Evolutionary conservation across 176 grass and related monocot genomes (phyloP), one percentile per base, ranked within the genome.

Genomic region (Raddia guianensis): DNA sequence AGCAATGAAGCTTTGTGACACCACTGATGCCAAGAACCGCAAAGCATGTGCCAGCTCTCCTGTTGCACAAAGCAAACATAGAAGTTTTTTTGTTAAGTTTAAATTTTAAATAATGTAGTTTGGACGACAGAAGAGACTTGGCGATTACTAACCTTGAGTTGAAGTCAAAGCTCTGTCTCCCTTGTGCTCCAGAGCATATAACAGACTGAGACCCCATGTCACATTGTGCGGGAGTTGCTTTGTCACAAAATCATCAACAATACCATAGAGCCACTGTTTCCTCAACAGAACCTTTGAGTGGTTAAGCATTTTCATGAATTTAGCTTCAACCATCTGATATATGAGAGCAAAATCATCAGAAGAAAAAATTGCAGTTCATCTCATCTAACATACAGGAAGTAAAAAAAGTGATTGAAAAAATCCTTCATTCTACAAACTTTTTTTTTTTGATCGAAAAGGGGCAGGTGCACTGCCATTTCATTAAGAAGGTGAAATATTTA

Each of bases 141-240:
- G 50, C 42, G 46, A 72, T 72, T 83, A 66, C 62, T 61, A 85
- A 98, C 96, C 96, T 95, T 95, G 96, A 62, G 92, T 98, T 82
- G 90, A 95, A 73, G 87, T 87, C 68, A 91, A 84, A 86, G 96
- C 90, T 87, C 96, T 81, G 75, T 98, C 92, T 51, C 96, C 96
- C 81, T 95, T 91, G 79, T 98, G 96, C 88, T 98, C 96, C 82
- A 98, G 56, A 89, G 96, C 96, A 93, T 98, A 98, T 53, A 98
- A 89, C 79, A 98, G 76, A 89, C 96, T 98, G 20, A 98, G 79
- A 70, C 91, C 92, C 96, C 96, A 98, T 66, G 96, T 98, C 79
- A 98, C 96, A 86, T 98, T 98, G 84, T 98, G 90, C 12, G 96
- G 96, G 60, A 98, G 90, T 85, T 98, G 96, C 82, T 98, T 98